Percentiles rank a stretch among this genome's conserved stretches.
These are phyloP conservation scores for Nannizziopsis arthrosporioides DNA, from an alignment of 2,329 filamentous ascomycete species.

Conservation along the genomic window DNA sequence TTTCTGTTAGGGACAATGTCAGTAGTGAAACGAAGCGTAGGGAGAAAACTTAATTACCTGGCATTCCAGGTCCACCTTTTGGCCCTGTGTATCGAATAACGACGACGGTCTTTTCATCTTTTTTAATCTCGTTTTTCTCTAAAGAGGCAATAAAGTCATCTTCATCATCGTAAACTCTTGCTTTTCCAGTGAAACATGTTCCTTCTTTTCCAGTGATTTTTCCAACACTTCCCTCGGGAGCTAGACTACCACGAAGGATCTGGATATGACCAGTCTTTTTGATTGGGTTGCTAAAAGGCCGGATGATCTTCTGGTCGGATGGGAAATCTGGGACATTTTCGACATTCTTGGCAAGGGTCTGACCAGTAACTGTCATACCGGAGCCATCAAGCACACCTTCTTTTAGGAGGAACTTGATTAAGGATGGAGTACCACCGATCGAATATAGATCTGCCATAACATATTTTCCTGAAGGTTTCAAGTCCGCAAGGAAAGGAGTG, in stretches of 20 bases:
- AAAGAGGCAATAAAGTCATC: slow-evolving; percentile 57
- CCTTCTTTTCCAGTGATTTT: slow-evolving; percentile 72
- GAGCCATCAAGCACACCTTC: slow-evolving; percentile 48
- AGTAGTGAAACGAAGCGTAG: neutral
- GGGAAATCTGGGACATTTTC: slow-evolving; percentile 53
- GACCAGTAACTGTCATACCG: slow-evolving; percentile 50
- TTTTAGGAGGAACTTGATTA: slow-evolving; percentile 48
- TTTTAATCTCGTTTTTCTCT: slow-evolving; percentile 56
- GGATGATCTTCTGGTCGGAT: slow-evolving; percentile 57
- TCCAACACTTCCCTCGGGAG: slow-evolving; percentile 58
- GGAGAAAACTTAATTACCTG: slow-evolving; percentile 19
- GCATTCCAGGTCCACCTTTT: slow-evolving; percentile 63
- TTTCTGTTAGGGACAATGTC: slow-evolving; percentile 44
- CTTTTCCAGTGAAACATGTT: slow-evolving; percentile 54
- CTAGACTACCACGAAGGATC: slow-evolving; percentile 57
- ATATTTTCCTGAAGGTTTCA: slow-evolving; percentile 63
- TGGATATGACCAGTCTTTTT: slow-evolving; percentile 62
- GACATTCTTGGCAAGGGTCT: slow-evolving; percentile 48
- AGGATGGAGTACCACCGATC: slow-evolving; percentile 47
- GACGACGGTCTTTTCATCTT: slow-evolving; percentile 65
- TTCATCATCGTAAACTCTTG: slow-evolving; percentile 58
- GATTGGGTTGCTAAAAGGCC: slow-evolving; percentile 56
- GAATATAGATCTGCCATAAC: slow-evolving; percentile 48
- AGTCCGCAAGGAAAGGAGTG: slow-evolving; percentile 66
- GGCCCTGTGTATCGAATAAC: slow-evolving; percentile 65